Evolutionary conservation across 1,139 yeast genomes (phyloP).

Genomic region (Sugiyamaella japonica): DNA sequence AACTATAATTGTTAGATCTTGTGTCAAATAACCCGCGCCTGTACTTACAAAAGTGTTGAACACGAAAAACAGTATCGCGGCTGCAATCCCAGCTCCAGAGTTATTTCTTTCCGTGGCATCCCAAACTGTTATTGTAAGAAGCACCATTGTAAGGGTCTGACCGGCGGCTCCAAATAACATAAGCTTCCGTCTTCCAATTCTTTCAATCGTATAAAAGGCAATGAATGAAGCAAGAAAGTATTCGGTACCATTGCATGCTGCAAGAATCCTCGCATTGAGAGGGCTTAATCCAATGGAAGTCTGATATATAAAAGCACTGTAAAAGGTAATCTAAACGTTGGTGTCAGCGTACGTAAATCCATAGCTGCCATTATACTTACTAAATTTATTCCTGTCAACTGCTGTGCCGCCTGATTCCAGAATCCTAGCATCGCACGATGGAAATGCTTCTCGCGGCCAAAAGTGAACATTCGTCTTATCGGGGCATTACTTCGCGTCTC

Average conservation of each 20-base stretch:
- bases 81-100: constrained; percentile 40
- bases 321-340: constrained; percentile 42
- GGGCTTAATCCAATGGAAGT: constrained; percentile 46
- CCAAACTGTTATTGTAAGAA: constrained; percentile 31
- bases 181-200: constrained; percentile 60
- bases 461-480: constrained; percentile 32
- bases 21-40: constrained; percentile 42
- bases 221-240: constrained; percentile 49
- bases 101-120: constrained; percentile 24
- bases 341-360: neutral
- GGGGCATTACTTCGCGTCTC: constrained; percentile 24
- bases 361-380: constrained; percentile 1
- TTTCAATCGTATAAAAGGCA: constrained; percentile 50
- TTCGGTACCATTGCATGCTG: constrained; percentile 51
- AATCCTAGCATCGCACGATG: constrained; percentile 51
- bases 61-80: constrained; percentile 52
- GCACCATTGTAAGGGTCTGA: constrained; percentile 33
- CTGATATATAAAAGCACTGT: constrained; percentile 46
- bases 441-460: constrained; percentile 49
- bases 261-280: constrained; percentile 44
- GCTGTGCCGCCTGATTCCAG: constrained; percentile 61
- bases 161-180: constrained; percentile 45
- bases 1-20: constrained; percentile 43
- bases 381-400: constrained; percentile 69
- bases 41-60: constrained; percentile 50